A percentile compares a stretch with the other conserved stretches of the same genome.
Conservation (phyloP, 2,329 filamentous ascomycete genomes). For the Sphaerulina vaccinii region DNA sequence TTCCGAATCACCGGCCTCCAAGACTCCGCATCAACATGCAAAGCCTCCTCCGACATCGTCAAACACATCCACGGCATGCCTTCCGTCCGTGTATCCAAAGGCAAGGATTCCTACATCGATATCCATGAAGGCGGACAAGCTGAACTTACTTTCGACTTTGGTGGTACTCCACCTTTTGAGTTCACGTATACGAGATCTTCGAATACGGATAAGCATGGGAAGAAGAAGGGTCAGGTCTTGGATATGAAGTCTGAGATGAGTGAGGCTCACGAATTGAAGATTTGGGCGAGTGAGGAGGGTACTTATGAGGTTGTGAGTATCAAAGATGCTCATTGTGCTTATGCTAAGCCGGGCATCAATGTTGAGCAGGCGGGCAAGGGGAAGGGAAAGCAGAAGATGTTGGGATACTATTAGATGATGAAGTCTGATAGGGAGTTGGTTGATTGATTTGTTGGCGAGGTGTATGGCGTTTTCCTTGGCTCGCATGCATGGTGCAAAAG, state of each 20-base stretch:
- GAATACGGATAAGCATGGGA: slow-evolving; percentile 63
- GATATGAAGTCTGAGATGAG: slow-evolving; percentile 89
- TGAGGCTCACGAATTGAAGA: slow-evolving; percentile 74
- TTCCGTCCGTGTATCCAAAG: slow-evolving; percentile 84
- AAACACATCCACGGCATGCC: slow-evolving; percentile 91
- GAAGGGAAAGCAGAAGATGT: slow-evolving; percentile 35
- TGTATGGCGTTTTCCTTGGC: slow-evolving; percentile 3
- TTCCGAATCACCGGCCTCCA: slow-evolving; percentile 85
- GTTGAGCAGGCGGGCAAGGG: slow-evolving; percentile 27
- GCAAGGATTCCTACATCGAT: slow-evolving; percentile 75
- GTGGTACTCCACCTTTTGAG: slow-evolving; percentile 92
- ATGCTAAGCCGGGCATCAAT: slow-evolving; percentile 67
- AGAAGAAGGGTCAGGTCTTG: slow-evolving; percentile 72
- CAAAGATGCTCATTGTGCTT: slow-evolving; percentile 88
- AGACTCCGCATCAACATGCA: slow-evolving; percentile 86
- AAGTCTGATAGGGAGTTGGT: neutral
- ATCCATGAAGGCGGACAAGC: slow-evolving; percentile 96
- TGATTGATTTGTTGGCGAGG: slow-evolving; percentile 6
- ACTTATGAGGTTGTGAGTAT: slow-evolving; percentile 97
- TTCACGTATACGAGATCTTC: slow-evolving; percentile 94
- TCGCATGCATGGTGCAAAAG: too few relatives aligned
- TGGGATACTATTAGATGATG: slow-evolving; percentile 34
- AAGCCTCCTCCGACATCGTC: slow-evolving; percentile 71
- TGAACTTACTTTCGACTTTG: slow-evolving; percentile 92
- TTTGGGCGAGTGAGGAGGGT: slow-evolving; percentile 87